Conservation (phyloP, 805 yeast species). For the Suhomyces pyralidae region DNA sequence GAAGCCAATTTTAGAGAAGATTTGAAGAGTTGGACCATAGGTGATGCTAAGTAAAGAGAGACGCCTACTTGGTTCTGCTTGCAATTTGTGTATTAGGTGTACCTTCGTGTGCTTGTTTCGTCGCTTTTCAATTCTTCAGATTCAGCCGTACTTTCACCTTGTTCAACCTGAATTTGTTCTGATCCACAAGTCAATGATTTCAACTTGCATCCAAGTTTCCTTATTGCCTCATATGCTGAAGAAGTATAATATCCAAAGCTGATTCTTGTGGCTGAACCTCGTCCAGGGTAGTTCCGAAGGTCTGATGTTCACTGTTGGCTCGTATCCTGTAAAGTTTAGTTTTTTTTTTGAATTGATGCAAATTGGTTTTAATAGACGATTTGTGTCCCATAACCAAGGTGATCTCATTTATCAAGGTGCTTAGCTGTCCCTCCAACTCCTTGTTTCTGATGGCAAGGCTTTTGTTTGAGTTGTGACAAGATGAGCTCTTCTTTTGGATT, state of each 20-base stretch:
- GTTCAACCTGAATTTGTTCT: neutral
- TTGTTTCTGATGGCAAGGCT: neutral
- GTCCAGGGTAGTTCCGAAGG: neutral
- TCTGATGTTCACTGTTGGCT: neutral
- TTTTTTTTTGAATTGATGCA: neutral
- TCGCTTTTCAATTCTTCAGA: neutral
- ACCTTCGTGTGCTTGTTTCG: neutral
- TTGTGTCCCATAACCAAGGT: neutral
- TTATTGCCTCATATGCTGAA: neutral
- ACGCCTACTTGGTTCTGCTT: neutral
- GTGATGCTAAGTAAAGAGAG: neutral
- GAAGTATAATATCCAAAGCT: neutral
- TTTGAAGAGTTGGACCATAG: constrained; percentile 41
- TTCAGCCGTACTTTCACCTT: neutral
- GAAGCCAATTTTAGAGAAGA: constrained; percentile 37
- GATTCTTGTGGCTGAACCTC: neutral
- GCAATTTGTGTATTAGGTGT: neutral
- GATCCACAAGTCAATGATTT: neutral
- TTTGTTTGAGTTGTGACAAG: neutral
- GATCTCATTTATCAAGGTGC: constrained; percentile 3
- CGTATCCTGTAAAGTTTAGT: neutral
- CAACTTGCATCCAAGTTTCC: neutral
- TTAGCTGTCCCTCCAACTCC: constrained; percentile 1
- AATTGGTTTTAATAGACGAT: neutral
- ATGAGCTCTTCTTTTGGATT: neutral